Percentiles rank a stretch among this genome's conserved stretches.
These are phyloP conservation scores for Saccharomycopsis fibuligera DNA, from an alignment of 805 yeast genomes.

Conservation along the genomic window DNA sequence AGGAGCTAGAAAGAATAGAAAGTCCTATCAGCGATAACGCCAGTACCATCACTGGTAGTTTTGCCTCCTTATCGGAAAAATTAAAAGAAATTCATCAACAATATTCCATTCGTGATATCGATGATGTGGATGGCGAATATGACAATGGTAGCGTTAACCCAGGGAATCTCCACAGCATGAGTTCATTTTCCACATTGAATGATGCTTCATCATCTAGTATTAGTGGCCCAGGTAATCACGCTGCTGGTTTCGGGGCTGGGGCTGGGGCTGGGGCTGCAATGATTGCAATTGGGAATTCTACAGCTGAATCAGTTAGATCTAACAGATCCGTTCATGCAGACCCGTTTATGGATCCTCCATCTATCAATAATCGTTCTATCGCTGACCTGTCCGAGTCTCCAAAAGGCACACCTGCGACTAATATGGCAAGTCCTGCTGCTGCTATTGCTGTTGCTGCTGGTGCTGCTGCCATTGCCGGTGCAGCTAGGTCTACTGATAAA, in stretches of 20 bases:
- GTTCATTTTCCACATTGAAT: too few relatives aligned
- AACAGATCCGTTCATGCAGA: too few relatives aligned
- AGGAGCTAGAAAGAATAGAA: conserved; percentile 10
- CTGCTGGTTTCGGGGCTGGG: background rate
- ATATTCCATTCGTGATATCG: conserved; percentile 13
- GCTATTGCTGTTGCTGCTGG: conserved; percentile 2
- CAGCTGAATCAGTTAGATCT: too few relatives aligned
- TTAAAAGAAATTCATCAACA: conserved; percentile 21
- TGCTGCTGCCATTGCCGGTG: conserved; percentile 7
- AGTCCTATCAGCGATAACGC: conserved; percentile 19
- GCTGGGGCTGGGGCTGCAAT: background rate
- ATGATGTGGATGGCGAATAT: too few relatives aligned
- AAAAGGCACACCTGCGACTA: conserved; percentile 2
- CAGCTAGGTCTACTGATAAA: background rate
- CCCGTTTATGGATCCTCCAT: too few relatives aligned
- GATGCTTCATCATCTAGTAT: too few relatives aligned
- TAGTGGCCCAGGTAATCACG: too few relatives aligned
- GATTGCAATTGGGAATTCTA: background rate
- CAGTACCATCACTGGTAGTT: conserved; percentile 21
- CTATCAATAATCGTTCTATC: background rate
- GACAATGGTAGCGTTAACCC: too few relatives aligned
- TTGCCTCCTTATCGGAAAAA: conserved; percentile 20
- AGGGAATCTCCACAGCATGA: too few relatives aligned
- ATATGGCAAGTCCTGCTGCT: background rate
- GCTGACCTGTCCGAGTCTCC: conserved; percentile 4